These are phyloP conservation scores for Venturia effusa DNA, from an alignment of 2,329 filamentous ascomycete genomes.

Conservation along the genomic window DNA sequence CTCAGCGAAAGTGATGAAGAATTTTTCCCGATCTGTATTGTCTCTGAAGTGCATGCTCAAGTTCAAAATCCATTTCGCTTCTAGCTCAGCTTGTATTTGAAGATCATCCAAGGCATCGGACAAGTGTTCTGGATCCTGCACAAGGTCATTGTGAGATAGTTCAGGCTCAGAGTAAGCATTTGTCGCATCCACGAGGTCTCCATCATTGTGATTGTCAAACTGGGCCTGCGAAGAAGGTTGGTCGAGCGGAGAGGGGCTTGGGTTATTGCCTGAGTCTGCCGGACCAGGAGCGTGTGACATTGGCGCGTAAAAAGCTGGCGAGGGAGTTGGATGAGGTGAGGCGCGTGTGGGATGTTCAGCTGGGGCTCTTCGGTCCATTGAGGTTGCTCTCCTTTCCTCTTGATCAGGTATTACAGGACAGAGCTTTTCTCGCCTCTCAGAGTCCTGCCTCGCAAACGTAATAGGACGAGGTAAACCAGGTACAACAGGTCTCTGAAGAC, in stretches of 20 bases:
- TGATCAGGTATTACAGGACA: slow-evolving; percentile 52
- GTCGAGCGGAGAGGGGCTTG: background rate
- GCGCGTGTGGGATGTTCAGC: slow-evolving; percentile 31
- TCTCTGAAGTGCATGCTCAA: slow-evolving; percentile 97
- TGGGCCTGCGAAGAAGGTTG: background rate
- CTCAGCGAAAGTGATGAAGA: slow-evolving; percentile 91
- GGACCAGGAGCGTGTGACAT: slow-evolving; percentile 14
- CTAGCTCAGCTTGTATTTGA: slow-evolving; percentile 68
- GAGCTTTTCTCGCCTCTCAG: slow-evolving; percentile 65
- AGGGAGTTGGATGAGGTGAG: slow-evolving; percentile 27
- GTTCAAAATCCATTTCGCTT: slow-evolving; percentile 88
- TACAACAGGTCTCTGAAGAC: slow-evolving; percentile 49
- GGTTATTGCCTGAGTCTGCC: slow-evolving; percentile 17
- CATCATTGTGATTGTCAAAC: background rate
- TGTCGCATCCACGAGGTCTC: background rate
- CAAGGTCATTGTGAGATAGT: background rate
- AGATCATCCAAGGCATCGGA: slow-evolving; percentile 40
- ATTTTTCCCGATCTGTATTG: slow-evolving; percentile 86
- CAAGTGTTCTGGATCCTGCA: slow-evolving; percentile 1
- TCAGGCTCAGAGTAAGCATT: background rate
- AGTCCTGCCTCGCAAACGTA: slow-evolving; percentile 74
- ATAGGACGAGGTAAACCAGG: slow-evolving; percentile 65
- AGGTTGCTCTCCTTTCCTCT: slow-evolving; percentile 63
- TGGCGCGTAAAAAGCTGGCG: slow-evolving; percentile 26
- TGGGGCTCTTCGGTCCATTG: slow-evolving; percentile 55